Evolutionary conservation across 169 alveolate species (phyloP).

Genomic region (Plasmodium cynomolgi): DNA sequence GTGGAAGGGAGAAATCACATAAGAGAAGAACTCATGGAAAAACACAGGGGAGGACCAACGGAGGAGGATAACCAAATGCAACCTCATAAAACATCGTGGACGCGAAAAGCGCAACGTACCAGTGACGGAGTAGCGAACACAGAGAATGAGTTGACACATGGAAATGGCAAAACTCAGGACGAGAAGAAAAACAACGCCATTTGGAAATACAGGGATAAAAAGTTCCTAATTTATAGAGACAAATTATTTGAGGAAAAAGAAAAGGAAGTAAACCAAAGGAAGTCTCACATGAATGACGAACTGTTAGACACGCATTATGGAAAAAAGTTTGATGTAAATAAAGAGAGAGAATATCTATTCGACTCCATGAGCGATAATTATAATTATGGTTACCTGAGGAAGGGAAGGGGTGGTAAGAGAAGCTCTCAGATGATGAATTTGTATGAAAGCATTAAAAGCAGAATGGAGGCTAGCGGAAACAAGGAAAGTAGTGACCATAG

Average conservation of each 20-base stretch:
- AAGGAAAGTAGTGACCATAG: slow-evolving; percentile 3
- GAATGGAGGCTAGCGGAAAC: not conserved
- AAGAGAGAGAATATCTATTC: slow-evolving; percentile 13
- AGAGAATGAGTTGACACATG: not conserved
- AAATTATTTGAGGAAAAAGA: slow-evolving; percentile 9
- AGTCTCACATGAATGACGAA: slow-evolving; percentile 15
- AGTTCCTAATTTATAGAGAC: slow-evolving; percentile 52
- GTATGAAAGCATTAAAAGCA: slow-evolving; percentile 18
- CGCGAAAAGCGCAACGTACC: not conserved
- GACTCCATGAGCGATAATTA: slow-evolving; percentile 29
- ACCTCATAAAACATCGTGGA: not conserved
- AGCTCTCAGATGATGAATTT: not conserved
- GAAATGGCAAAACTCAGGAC: not conserved
- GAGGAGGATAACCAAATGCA: not conserved
- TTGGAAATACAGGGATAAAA: slow-evolving; percentile 47
- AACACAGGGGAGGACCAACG: not conserved
- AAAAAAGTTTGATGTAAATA: not conserved
- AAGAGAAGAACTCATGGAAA: not conserved
- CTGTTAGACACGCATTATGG: slow-evolving; percentile 8
- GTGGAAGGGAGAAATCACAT: not conserved
- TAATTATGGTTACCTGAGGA: slow-evolving; percentile 11
- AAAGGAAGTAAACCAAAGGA: not conserved
- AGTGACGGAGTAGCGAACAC: slow-evolving; percentile 15
- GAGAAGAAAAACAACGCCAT: not conserved
- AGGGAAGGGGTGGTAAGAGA: not conserved